Percentiles rank a stretch among this genome's conserved stretches.
Evolutionary conservation across 2,329 filamentous ascomycete genomes (phyloP).

Genomic region (Juglanconis sp.): DNA sequence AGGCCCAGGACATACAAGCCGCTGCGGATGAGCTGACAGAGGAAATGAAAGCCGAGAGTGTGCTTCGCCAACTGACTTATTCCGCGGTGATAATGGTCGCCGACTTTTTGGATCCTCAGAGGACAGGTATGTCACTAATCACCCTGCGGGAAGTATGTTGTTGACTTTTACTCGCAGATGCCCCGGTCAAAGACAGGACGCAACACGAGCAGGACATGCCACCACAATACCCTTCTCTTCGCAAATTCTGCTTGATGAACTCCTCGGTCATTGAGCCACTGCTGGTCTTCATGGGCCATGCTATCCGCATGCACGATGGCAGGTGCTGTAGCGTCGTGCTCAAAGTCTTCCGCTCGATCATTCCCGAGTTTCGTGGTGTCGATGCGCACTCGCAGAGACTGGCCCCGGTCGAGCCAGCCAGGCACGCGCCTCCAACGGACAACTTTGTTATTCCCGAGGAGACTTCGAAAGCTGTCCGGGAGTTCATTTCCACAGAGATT

Average conservation of each 20-base stretch:
- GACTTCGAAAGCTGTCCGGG: constrained; percentile 68
- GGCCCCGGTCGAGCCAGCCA: constrained; percentile 23
- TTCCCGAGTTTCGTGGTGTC: constrained; percentile 65
- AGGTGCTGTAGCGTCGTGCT: constrained; percentile 83
- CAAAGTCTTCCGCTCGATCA: constrained; percentile 78
- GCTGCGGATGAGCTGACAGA: constrained; percentile 79
- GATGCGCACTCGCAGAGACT: constrained; percentile 4
- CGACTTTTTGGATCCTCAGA: constrained; percentile 75
- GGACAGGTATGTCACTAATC: constrained; percentile 52
- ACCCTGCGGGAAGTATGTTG: constrained; percentile 2
- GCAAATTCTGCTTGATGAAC: constrained; percentile 78
- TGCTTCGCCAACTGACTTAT: constrained; percentile 87
- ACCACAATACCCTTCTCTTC: constrained; percentile 55
- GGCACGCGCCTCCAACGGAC: constrained; percentile 22
- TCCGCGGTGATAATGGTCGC: constrained; percentile 90
- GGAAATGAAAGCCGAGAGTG: constrained; percentile 98
- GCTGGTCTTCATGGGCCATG: constrained; percentile 87
- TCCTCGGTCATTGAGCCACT: constrained; percentile 80
- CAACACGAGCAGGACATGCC: constrained; percentile 1
- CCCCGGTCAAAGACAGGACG: not conserved
- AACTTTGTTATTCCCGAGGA: constrained; percentile 47
- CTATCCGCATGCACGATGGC: constrained; percentile 83
- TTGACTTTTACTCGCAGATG: constrained; percentile 7
- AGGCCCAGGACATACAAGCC: constrained; percentile 57
- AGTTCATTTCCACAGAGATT: constrained; percentile 86